Conservation (phyloP, 1,139 yeast genomes). For the Protomyces macrosporus region DNA sequence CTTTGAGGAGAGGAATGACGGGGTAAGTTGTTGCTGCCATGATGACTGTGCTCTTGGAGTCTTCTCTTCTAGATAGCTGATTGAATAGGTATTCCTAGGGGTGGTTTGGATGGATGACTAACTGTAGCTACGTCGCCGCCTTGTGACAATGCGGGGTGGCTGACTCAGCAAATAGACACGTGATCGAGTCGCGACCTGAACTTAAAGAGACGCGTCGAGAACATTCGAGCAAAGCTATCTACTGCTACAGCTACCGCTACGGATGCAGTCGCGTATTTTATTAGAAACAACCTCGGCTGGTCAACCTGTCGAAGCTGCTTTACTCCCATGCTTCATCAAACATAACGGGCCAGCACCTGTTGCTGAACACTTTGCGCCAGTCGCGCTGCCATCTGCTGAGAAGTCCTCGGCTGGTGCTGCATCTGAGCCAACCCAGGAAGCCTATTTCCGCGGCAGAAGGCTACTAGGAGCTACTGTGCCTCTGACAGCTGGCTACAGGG, state of each 20-base stretch:
- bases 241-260: no score
- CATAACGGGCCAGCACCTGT: slow-evolving; percentile 20
- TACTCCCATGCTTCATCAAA: slow-evolving; percentile 23
- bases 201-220: no score
- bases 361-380: slow-evolving; percentile 7
- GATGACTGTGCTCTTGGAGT: neutral
- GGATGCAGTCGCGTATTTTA: neutral
- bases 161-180: no score
- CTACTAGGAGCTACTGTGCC: neutral
- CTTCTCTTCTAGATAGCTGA: no score
- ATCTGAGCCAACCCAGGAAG: neutral
- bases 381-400: neutral
- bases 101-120: no score
- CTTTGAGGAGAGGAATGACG: slow-evolving; percentile 13
- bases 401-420: neutral
- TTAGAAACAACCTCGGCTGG: neutral
- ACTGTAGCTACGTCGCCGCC: no score
- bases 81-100: no score
- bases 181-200: no score
- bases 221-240: no score
- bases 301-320: neutral
- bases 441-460: slow-evolving; percentile 19
- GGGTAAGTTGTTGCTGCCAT: neutral
- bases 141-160: no score
- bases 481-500: slow-evolving; percentile 5